Base-by-base conservation (phyloP, 2,329 filamentous ascomycete genomes). In the Colletotrichum australisinense region DNA sequence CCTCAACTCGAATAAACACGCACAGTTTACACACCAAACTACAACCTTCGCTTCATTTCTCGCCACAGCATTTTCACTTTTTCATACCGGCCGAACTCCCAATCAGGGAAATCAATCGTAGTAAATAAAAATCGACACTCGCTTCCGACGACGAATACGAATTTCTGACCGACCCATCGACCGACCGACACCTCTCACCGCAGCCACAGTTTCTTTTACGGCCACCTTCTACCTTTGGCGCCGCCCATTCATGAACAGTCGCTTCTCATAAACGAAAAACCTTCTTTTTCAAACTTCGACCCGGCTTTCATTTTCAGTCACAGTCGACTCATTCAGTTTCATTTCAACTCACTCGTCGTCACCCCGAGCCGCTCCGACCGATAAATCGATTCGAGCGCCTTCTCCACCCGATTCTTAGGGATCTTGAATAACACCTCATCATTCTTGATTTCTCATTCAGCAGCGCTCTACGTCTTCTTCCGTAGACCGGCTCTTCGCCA, bases 401-500 rank as follows among this genome's bases (percentile, higher is more conserved):
- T 22, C 32, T 14, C 32, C 22, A 58, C 30, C 19, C 24, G 3
- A 42, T 26, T 64, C 14, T 22, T 3, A 42, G 26, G 16, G 32
- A 46, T 14, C n/a, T 32, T 32, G 11, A 11, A 9, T 9, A 9
- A 3, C 55, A 22, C 7, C 26, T 26, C 22, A 49, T 5, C 5
- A 14, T 19, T 8, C 14, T 38, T 32, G 42, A 22, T 24, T 28
- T 46, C 32, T 55, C 2, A 67, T 57, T 11, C 35, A 26, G 22
- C 22, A n/a, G n/a, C 49, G 1, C 7, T 28, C 26, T 14, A 24
- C 8, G 19, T 16, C 26, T 28, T 30, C 24, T 3, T 14, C 24
- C 5, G 28, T 56, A 64, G 64, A 62, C 69, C 69, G 69, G 69
- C 67, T 42, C 19, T 57, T 65, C 69, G 63, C 70, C 70, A 75